Evolutionary conservation across 345 rosid genomes (phyloP), one percentile per base, ranked within the genome.

Genomic region (Salix caprea): DNA sequence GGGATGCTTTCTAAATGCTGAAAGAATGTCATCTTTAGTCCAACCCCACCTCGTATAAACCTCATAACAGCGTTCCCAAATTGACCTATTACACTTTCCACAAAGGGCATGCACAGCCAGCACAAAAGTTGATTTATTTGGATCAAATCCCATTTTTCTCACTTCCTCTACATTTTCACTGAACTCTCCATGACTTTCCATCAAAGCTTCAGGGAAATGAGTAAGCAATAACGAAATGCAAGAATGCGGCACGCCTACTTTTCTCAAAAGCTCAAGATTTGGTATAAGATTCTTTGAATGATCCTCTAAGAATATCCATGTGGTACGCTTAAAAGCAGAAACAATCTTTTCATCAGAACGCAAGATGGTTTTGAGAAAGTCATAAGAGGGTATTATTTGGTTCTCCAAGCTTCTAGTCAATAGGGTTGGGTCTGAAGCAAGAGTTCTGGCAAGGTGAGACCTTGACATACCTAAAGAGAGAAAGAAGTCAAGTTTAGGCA

Each of bases 11-110:
- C 75, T 86, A 58, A 88, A 90, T 4, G 91, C 91, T 0, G 74
- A 65, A 39, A 70, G 65, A 26, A 85, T 84, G n/a, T 84, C 88
- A 10, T 87, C 89, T 62, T 80, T 78, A 21, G 89, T 78, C 94
- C 90, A 90, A 6, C 86, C 90, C 90, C 89, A 90, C 67, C 83
- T 79, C 80, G 52, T 56, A 46, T 86, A 90, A 21, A 84, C 86
- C 85, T 87, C 84, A 67, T 79, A 76, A 3, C 87, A 79, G 37
- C 80, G 76, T 7, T 85, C 83, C 89, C 89, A 84, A 13, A 74
- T 84, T 9, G 86, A 81, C 54, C 77, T 81, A 30, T 76, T 90
- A 6, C 83, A 81, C 76, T 85, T 80, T 30, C 88, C 86, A 1
- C 83, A 82, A 16, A 86, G 76, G 1, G 89, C 84, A 34, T 79